Base-by-base conservation (phyloP, 108 stramenopile species). In the Tribonema minus region DNA sequence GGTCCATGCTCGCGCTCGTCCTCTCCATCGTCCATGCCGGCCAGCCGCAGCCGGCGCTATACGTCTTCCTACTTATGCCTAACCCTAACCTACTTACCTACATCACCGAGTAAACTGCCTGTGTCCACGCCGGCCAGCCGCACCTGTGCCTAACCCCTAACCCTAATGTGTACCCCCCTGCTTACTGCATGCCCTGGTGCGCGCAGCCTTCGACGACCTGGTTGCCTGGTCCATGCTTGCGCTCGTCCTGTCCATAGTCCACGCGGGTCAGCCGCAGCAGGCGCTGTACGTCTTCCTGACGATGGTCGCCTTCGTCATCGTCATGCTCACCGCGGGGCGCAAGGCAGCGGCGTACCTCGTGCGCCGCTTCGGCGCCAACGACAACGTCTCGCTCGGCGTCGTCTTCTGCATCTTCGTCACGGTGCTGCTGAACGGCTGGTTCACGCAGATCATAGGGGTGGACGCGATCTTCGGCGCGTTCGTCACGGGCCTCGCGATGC, bases 391-490 rank as follows among this genome's bases (percentile, higher is more conserved):
- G 7, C 78, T 68, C 27, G 62, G 71, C 38, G 69, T 70, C 58
- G 68, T 80, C 37, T 80, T 82, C 62, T 36, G 72, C 23, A 62
- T 33, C 34, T 29, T 82, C 33, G 71, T 82, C 26, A 33, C 58
- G 69, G 58, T 58, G 9, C 58, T 70, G 34, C 58, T 70, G 69
- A 23, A 33, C 28, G 69, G 58, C 1, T 70, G 69, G 69, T 33
- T 70, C 34, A 70, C 69, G 33, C 58, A 70, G 34, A 58, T 70
- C 32, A 70, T 70, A 33, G 69, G 69, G 36, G 79, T 82, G 36
- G 76, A 82, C 69, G 76, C 81, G n/a, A 82, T 82, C 36, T 82
- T 82, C 46, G 81, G 81, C 0, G 77, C 81, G 1, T 82, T 82
- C 31, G 68, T 82, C 0, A 70, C 77, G 1, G 81, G 81, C 3